Evolutionary conservation across 2,329 filamentous ascomycete genomes (phyloP).

Genomic region (Botrytis porri): DNA sequence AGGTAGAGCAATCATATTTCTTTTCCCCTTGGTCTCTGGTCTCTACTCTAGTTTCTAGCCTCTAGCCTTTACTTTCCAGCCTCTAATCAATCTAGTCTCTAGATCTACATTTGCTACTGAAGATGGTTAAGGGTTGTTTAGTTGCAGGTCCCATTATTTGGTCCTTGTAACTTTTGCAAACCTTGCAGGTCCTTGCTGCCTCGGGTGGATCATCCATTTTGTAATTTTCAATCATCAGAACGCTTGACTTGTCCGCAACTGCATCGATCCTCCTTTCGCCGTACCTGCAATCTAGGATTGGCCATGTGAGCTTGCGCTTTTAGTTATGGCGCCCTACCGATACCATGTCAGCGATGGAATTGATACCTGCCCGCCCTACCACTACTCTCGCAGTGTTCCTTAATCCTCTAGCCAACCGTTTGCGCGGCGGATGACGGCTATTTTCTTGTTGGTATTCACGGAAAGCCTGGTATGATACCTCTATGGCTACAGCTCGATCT

Average conservation of each 20-base stretch:
- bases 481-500: constrained; percentile 27
- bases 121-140: constrained; percentile 11
- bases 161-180: constrained; percentile 22
- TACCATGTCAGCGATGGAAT: constrained; percentile 30
- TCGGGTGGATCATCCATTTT: constrained; percentile 25
- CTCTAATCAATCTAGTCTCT: neutral
- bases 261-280: constrained; percentile 24
- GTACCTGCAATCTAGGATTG: constrained; percentile 28
- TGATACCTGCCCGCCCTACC: constrained; percentile 30
- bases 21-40: neutral
- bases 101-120: constrained; percentile 17
- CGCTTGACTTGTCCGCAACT: constrained; percentile 21
- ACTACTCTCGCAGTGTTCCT: constrained; percentile 26
- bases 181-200: constrained; percentile 14
- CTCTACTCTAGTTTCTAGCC: neutral
- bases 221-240: constrained; percentile 18
- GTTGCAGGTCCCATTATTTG: constrained; percentile 15
- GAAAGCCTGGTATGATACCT: constrained; percentile 28
- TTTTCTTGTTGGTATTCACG: constrained; percentile 26
- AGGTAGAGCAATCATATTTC: neutral
- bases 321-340: constrained; percentile 24
- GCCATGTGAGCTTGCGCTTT: constrained; percentile 32
- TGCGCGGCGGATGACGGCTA: constrained; percentile 27
- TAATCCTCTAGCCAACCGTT: constrained; percentile 23
- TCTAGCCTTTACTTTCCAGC: neutral